phyloP scores from a whole-genome alignment of 2,329 filamentous ascomycete species.

The Microascus cirrosus region DNA sequence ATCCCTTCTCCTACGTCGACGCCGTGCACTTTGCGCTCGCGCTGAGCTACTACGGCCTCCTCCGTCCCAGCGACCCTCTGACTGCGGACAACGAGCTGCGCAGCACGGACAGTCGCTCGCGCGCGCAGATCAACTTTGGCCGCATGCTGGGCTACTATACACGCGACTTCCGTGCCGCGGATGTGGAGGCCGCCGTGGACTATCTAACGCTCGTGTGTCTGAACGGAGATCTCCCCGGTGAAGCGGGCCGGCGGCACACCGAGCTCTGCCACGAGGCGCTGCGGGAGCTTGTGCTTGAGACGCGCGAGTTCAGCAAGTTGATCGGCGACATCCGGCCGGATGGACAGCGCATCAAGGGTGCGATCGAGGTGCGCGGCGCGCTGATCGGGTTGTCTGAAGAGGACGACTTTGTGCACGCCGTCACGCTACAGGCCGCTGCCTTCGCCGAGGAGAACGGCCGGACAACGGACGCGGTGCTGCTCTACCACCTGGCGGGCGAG shows the following conservation, averaged over 20 bases:
- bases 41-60: slow-evolving; percentile 76
- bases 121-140: slow-evolving; percentile 86
- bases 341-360: slow-evolving; percentile 72
- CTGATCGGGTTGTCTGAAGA: slow-evolving; percentile 73
- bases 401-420: slow-evolving; percentile 78
- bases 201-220: slow-evolving; percentile 88
- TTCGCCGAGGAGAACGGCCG: slow-evolving; percentile 91
- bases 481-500: slow-evolving; percentile 90
- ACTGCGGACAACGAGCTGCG: slow-evolving; percentile 60
- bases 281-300: slow-evolving; percentile 91
- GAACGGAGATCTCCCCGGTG: slow-evolving; percentile 69
- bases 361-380: slow-evolving; percentile 74
- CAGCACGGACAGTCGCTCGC: slow-evolving; percentile 54
- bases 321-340: slow-evolving; percentile 85
- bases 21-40: slow-evolving; percentile 91
- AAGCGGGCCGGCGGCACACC: slow-evolving; percentile 65
- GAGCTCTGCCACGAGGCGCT: slow-evolving; percentile 84
- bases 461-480: slow-evolving; percentile 82
- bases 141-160: slow-evolving; percentile 93
- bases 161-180: slow-evolving; percentile 83
- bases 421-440: slow-evolving; percentile 83
- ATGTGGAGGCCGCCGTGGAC: slow-evolving; percentile 82
- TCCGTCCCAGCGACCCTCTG: slow-evolving; percentile 76
- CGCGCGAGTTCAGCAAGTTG: slow-evolving; percentile 85
- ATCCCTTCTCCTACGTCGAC: slow-evolving; percentile 82